Evolutionary conservation across 176 grass and related monocot species (phyloP).

Genomic region (Saccharum officinarum): DNA sequence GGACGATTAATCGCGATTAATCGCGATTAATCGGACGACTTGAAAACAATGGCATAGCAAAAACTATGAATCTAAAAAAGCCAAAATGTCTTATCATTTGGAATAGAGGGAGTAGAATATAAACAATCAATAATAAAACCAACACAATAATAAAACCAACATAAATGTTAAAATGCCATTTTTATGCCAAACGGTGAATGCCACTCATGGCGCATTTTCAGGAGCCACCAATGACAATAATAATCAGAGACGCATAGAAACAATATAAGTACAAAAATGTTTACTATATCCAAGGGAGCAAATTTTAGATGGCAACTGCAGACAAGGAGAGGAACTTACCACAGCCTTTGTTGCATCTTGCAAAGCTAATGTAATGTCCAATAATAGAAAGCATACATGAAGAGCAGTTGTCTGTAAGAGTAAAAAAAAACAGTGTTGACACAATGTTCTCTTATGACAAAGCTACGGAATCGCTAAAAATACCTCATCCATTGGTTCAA

Average conservation of each 20-base stretch:
- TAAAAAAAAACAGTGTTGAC: constrained; percentile 30
- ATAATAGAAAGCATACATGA: constrained; percentile 80
- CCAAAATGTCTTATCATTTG: no score
- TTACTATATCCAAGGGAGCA: neutral
- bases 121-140: neutral
- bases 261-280: neutral
- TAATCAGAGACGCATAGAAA: constrained; percentile 6
- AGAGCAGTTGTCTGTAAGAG: constrained; percentile 80
- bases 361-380: constrained; percentile 84
- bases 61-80: no score
- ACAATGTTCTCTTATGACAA: neutral
- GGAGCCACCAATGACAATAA: constrained; percentile 9
- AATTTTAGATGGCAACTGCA: constrained; percentile 11
- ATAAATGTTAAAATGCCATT: neutral
- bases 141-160: no score
- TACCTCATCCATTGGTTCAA: constrained; percentile 95
- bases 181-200: constrained; percentile 14
- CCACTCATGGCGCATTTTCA: neutral
- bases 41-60: no score
- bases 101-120: neutral
- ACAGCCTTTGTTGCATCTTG: constrained; percentile 76
- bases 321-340: constrained; percentile 55
- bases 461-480: constrained; percentile 4
- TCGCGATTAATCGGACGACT: no score
- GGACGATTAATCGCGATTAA: no score